Conservation (phyloP, 2,329 filamentous ascomycete genomes). For the Fusarium torulosum region DNA sequence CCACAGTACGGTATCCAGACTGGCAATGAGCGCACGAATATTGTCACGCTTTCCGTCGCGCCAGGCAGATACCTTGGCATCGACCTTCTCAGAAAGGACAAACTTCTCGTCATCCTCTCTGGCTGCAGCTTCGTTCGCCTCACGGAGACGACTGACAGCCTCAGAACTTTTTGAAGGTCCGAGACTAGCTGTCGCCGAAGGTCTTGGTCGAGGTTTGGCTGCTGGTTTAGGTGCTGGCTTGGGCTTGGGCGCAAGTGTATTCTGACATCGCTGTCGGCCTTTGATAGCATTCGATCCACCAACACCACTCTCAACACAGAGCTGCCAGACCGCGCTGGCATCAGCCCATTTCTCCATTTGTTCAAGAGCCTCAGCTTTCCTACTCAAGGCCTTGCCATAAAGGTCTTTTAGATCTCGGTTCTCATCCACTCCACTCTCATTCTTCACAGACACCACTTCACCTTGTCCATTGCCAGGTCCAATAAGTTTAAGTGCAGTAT, state of each 20-base stretch:
- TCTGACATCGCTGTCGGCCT: conserved; percentile 90
- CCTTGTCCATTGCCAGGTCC: conserved; percentile 82
- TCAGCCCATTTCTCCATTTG: conserved; percentile 95
- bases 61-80: conserved; percentile 83
- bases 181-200: conserved; percentile 55
- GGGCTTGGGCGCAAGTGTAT: conserved; percentile 80
- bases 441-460: conserved; percentile 79
- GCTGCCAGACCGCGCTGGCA: conserved; percentile 82
- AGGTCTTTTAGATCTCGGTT: conserved; percentile 91
- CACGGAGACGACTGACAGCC: conserved; percentile 84
- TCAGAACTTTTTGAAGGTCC: conserved; percentile 70
- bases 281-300: conserved; percentile 88
- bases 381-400: conserved; percentile 91
- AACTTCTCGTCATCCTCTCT: conserved; percentile 93
- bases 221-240: conserved; percentile 60
- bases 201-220: conserved; percentile 61
- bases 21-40: conserved; percentile 85
- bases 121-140: conserved; percentile 87
- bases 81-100: conserved; percentile 85
- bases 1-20: conserved; percentile 91
- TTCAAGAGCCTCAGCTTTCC: conserved; percentile 95
- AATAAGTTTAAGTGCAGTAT: conserved; percentile 83
- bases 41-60: conserved; percentile 94
- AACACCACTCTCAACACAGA: conserved; percentile 84
- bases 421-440: conserved; percentile 67